Base-by-base conservation (phyloP, 495 filamentous ascomycete species). In the Aspergillus funiculosus region DNA sequence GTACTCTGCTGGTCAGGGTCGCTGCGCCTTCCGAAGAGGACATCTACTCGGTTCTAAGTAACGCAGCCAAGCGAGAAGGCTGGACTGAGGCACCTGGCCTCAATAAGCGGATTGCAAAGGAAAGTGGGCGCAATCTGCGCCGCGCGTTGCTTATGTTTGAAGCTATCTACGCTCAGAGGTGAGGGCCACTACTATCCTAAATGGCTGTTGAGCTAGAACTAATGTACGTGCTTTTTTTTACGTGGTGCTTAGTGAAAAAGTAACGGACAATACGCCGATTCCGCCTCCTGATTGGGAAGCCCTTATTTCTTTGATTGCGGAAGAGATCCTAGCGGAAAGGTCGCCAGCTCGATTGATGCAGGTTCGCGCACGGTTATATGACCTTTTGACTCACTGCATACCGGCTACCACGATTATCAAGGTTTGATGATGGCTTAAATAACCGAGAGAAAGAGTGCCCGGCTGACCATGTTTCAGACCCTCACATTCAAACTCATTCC, bases 211-310 rank as follows among this genome's bases (percentile, higher is more conserved):
- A 19, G 19, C 13, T 6, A n/a, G n/a, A n/a, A n/a, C n/a, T 3
- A 3, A 19, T 18, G 10, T 40, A 29, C 25, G 41, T 28, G 34
- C 58, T 64, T 30, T 68, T 37, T 10, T 9, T 25, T 1, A 19
- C 36, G 6, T 43, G 3, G 42, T 9, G 39, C 19, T 25, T 31
- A 96, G 91, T 68, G 92, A 97, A 66, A 90, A 86, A 70, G 80
- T 97, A 26, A 86, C 81, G 20, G 90, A 95, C 37, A 80, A 72
- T 35, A 95, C 89, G 4, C 80, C 80, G 1, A 94, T 98, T 28
- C 92, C 92, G 18, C 90, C 89, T 1, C 88, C 92, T 4, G 92
- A 98, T 56, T 98, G 92, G 86, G 92, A 98, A 58, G 86, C 85
- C 0, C 75, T 98, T 21, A 88, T 98, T 53, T 65, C 74, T 19